A percentile compares a stretch with the other conserved stretches of the same genome.
Evolutionary conservation across 2,329 filamentous ascomycete genomes (phyloP).

Genomic region (Botryotinia calthae): DNA sequence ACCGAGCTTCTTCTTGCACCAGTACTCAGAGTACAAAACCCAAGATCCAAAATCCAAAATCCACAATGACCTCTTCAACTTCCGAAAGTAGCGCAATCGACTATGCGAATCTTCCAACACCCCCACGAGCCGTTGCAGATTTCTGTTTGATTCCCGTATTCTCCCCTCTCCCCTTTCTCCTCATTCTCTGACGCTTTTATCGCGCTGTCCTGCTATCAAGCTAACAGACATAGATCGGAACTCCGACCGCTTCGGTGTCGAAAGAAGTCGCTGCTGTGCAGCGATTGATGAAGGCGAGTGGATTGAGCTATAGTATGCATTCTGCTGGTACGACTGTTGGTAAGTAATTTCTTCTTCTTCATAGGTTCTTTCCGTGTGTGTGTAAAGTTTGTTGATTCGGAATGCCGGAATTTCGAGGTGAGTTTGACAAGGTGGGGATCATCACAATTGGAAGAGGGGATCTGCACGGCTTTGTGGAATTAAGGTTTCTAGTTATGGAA

Average conservation of each 20-base stretch:
- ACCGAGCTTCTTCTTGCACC: too few species aligned
- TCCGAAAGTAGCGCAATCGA: conserved; percentile 20
- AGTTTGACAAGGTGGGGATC: too few species aligned
- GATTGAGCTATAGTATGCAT: conserved; percentile 84
- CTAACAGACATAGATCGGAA: conserved; percentile 64
- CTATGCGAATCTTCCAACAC: conserved; percentile 25
- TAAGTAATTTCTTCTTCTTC: too few species aligned
- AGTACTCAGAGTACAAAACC: too few species aligned
- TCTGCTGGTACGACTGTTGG: conserved; percentile 90
- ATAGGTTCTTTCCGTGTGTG: too few species aligned
- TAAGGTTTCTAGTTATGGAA: neutral
- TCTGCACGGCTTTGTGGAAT: neutral
- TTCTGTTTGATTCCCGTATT: conserved; percentile 83
- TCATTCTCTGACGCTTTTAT: too few species aligned
- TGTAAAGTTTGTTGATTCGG: neutral
- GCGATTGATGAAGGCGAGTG: conserved; percentile 75
- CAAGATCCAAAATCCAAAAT: neutral
- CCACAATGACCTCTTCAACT: neutral
- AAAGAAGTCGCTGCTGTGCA: conserved; percentile 88
- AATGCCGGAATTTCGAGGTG: neutral
- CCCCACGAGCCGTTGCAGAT: conserved; percentile 60
- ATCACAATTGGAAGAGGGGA: neutral
- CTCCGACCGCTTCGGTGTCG: conserved; percentile 70
- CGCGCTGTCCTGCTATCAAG: too few species aligned
- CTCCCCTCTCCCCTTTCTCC: neutral